Percentiles rank a stretch among this genome's conserved stretches.
These are phyloP conservation scores for Penicillium sp. DNA, from an alignment of 2,329 filamentous ascomycete genomes.

Conservation along the genomic window DNA sequence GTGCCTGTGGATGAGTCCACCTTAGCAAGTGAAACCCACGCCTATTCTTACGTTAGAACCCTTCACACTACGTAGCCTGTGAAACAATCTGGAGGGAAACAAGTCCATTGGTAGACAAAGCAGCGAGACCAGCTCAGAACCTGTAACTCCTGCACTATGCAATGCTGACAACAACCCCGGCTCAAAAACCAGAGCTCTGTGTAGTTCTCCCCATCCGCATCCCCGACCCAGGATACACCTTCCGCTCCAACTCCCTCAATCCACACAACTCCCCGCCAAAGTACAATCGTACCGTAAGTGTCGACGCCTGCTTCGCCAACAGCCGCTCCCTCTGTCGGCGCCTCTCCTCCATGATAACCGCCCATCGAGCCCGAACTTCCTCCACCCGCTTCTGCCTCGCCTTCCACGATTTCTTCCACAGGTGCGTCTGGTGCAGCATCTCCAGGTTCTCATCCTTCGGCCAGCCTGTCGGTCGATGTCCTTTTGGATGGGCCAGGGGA, in stretches of 20 bases:
- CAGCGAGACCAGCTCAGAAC: neutral
- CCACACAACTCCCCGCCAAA: conserved; percentile 14
- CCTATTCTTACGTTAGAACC: neutral
- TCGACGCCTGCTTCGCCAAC: conserved; percentile 7
- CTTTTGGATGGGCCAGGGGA: neutral
- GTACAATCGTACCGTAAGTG: conserved; percentile 16
- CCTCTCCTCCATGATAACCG: conserved; percentile 19
- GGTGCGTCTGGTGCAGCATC: conserved; percentile 12
- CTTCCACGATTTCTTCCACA: conserved; percentile 14
- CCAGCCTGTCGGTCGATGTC: conserved; percentile 6
- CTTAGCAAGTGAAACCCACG: too few relatives aligned
- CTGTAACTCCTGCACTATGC: neutral
- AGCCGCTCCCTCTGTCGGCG: conserved; percentile 13
- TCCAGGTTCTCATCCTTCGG: conserved; percentile 10
- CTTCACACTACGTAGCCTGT: too few relatives aligned
- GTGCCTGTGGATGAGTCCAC: neutral
- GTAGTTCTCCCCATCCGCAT: conserved; percentile 4
- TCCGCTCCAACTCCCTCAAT: conserved; percentile 13
- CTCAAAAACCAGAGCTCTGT: conserved; percentile 9
- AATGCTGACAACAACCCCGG: neutral
- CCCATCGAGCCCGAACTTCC: conserved; percentile 15
- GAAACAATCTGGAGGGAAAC: too few relatives aligned
- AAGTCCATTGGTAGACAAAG: neutral
- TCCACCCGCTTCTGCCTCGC: conserved; percentile 3
- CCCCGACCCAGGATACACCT: neutral